These are phyloP conservation scores for Colletotrichum somersetense DNA, from an alignment of 2,329 filamentous ascomycete genomes.

Conservation along the genomic window DNA sequence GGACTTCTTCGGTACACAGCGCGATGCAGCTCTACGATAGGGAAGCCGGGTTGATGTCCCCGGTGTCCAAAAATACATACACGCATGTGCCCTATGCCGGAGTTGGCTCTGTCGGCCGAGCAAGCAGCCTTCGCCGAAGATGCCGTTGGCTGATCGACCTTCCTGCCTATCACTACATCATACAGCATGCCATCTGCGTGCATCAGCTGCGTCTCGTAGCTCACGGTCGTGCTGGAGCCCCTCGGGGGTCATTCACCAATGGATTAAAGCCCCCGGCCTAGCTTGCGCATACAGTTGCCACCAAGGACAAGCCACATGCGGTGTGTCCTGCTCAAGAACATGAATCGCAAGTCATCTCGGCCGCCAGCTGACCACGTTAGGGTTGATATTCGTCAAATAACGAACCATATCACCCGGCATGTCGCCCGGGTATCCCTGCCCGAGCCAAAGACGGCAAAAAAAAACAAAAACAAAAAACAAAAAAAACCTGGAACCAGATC, in stretches of 20 bases:
- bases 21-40: not conserved
- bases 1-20: not conserved
- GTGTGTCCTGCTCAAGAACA: not conserved
- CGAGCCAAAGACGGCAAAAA: not conserved
- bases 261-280: not conserved
- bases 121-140: not conserved
- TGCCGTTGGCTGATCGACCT: no score
- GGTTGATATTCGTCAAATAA: not conserved
- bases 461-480: not conserved
- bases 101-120: not conserved
- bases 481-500: constrained; percentile 3
- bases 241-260: not conserved
- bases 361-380: not conserved
- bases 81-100: no score
- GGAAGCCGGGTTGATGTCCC: not conserved
- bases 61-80: not conserved
- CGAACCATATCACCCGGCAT: not conserved
- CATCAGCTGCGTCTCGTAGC: not conserved
- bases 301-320: not conserved
- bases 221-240: no score
- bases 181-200: not conserved
- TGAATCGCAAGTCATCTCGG: not conserved
- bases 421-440: constrained; percentile 4
- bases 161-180: not conserved
- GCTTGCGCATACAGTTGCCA: not conserved